Conservation (phyloP, 2,329 filamentous ascomycete species). For the Hysterium pulicare region DNA sequence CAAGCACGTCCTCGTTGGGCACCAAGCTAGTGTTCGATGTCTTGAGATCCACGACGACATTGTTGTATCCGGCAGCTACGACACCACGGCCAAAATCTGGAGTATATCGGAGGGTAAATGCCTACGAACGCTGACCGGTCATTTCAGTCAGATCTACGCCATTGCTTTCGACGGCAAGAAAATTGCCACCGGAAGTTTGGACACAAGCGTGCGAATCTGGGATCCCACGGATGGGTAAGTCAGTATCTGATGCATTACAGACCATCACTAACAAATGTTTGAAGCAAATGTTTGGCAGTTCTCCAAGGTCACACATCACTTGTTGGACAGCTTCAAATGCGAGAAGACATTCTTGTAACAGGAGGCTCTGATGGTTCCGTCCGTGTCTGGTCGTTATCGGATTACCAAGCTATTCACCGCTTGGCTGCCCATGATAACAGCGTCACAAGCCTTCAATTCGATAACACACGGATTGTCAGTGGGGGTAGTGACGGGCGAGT, state of each 20-base stretch:
- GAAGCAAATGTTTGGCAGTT: constrained; percentile 73
- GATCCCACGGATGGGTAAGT: constrained; percentile 81
- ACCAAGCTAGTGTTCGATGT: constrained; percentile 93
- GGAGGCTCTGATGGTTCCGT: constrained; percentile 96
- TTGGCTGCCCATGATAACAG: constrained; percentile 97
- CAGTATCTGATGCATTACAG: constrained; percentile 8
- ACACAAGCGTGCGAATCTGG: constrained; percentile 97
- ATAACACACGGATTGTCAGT: constrained; percentile 90
- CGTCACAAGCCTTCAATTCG: constrained; percentile 95
- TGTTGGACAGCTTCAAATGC: constrained; percentile 94
- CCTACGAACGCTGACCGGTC: constrained; percentile 81
- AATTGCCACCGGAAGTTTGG: constrained; percentile 91
- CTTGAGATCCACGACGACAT: constrained; percentile 94
- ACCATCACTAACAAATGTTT: not conserved
- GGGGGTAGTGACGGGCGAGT: constrained; percentile 96
- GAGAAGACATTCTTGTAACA: constrained; percentile 89
- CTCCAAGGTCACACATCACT: constrained; percentile 95
- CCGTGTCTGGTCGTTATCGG: constrained; percentile 89
- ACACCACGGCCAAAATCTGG: constrained; percentile 96
- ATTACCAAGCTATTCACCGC: constrained; percentile 87
- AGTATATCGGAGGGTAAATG: constrained; percentile 95
- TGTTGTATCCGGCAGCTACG: constrained; percentile 97
- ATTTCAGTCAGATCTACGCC: constrained; percentile 98
- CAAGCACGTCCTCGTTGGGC: constrained; percentile 86
- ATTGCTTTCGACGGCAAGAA: constrained; percentile 94